Percentiles rank a stretch among this genome's conserved stretches.
Conservation (phyloP, 2,329 filamentous ascomycete species). For the Grosmannia huntii region DNA sequence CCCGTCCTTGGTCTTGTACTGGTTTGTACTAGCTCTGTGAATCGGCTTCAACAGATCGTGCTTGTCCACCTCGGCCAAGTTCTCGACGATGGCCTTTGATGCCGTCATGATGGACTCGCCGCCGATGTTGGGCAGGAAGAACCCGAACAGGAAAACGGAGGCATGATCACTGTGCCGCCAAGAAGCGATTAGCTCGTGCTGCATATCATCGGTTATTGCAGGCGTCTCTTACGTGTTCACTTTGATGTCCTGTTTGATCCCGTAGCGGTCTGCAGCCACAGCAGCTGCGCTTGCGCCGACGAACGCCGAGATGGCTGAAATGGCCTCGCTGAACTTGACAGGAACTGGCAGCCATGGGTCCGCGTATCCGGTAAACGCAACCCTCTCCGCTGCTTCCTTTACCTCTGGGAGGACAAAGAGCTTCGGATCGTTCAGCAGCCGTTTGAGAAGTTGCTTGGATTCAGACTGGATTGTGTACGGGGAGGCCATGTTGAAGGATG, state of each 20-base stretch:
- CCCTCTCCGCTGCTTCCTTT: neutral
- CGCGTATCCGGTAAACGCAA: neutral
- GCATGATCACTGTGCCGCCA: neutral
- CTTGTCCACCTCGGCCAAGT: neutral
- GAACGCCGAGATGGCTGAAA: constrained; percentile 9
- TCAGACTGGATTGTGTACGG: neutral
- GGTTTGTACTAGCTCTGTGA: neutral
- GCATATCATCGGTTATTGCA: neutral
- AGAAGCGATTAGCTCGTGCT: neutral
- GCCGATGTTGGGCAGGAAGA: neutral
- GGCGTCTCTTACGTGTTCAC: neutral
- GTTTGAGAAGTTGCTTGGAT: neutral
- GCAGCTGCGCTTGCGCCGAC: constrained; percentile 1
- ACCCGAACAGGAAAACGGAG: neutral
- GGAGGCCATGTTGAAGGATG: neutral
- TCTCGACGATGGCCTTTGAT: neutral
- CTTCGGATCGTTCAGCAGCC: neutral
- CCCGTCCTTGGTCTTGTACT: constrained; percentile 3
- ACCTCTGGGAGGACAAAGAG: neutral
- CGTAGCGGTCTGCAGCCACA: constrained; percentile 34
- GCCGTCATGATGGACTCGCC: neutral
- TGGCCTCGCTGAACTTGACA: constrained; percentile 1
- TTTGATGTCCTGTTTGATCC: constrained; percentile 12
- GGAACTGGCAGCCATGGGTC: constrained; percentile 12
- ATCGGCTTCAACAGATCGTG: neutral